Evolutionary conservation across 148 eudicot genomes (phyloP), one percentile per base, ranked within the genome.

Genomic region (Rhododendron mucronatum): DNA sequence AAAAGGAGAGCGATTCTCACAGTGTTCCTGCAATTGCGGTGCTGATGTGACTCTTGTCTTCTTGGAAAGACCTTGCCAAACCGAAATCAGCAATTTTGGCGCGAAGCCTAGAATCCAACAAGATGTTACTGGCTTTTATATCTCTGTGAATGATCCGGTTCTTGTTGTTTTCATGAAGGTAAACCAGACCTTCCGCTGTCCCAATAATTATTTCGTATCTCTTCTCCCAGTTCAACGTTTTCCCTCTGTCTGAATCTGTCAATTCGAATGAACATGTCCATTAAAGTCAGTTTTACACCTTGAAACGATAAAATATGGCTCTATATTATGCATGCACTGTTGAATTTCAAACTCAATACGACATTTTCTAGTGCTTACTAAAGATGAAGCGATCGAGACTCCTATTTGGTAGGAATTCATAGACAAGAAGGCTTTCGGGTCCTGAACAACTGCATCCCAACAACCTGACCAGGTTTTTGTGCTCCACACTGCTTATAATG

Each of bases 391-490:
- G 87, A 90, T 92, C 95, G 3, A 92, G 95, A 77, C 92, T 92
- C 81, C 84, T 82, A 87, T 91, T 92, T 20, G 92, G 92, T 78
- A 94, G 76, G 85, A 87, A 92, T 80, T 94, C 95, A 28, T 94
- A 92, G 57, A 92, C 92, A 39, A 93, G 91, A 87, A 92, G 93
- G 85, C 95, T 93, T 91, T 90, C 92, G 3, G 95, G 94, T 44
- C 97, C 93, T 55, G 90, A 90, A 78, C 94, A 94, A 87, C 94
- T 89, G 88, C 92, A 93, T 77, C 95, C 94, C 87, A 94, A 86
- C 14, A 90, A 87, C 80, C 94, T 88, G 67, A 91, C 94, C 73
- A 94, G 90, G 75, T 94, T 91, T 86, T 91, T 92, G 86, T 94
- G 95, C 65, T 92, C 91, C n/a, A 91, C 90, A 33, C 91, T 90